A percentile compares a stretch with the other conserved stretches of the same genome.
phyloP scores from a whole-genome alignment of 495 filamentous ascomycete species.

The Podospora australis region DNA sequence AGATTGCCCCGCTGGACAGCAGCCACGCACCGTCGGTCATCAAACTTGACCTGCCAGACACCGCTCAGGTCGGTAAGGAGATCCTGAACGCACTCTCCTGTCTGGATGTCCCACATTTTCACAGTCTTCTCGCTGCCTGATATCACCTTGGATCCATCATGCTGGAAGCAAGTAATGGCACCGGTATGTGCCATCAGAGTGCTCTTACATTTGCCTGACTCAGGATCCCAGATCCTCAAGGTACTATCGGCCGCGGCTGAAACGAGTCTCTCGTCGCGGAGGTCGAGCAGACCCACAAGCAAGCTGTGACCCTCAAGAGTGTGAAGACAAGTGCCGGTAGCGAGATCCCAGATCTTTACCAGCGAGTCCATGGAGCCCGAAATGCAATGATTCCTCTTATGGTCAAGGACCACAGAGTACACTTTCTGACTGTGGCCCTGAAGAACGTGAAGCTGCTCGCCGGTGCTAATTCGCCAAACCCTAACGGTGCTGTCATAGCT shows the following conservation, averaged over 20 bases:
- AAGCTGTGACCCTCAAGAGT: slow-evolving; percentile 93
- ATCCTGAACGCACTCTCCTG: slow-evolving; percentile 87
- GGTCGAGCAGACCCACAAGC: slow-evolving; percentile 84
- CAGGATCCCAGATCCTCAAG: slow-evolving; percentile 94
- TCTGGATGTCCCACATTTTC: slow-evolving; percentile 98
- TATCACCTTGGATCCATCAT: slow-evolving; percentile 94
- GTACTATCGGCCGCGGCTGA: slow-evolving; percentile 95
- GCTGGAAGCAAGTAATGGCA: slow-evolving; percentile 98
- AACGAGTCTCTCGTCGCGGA: slow-evolving; percentile 81
- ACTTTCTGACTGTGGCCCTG: slow-evolving; percentile 89
- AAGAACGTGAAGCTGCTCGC: slow-evolving; percentile 81
- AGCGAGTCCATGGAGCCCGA: slow-evolving; percentile 97
- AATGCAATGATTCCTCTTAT: slow-evolving; percentile 88
- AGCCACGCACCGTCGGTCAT: slow-evolving; percentile 90
- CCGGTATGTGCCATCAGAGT: slow-evolving; percentile 89
- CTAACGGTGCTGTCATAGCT: slow-evolving; percentile 96
- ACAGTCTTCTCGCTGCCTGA: slow-evolving; percentile 91
- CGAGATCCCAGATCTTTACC: slow-evolving; percentile 98
- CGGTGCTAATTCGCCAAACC: slow-evolving; percentile 96
- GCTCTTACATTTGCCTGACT: slow-evolving; percentile 83
- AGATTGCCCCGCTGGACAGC: slow-evolving; percentile 88
- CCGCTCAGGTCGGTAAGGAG: slow-evolving; percentile 91
- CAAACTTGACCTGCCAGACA: slow-evolving; percentile 98
- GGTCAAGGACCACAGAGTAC: slow-evolving; percentile 94
- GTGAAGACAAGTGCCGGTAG: slow-evolving; percentile 75